Evolutionary conservation across 176 grass and related monocot genomes (phyloP).

Genomic region (Sorghum bicolor): Sorghum_bicolor_NCBIv3 NC_012879.2:69001-69500

Average conservation of each 20-base stretch:
- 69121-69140: neutral
- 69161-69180: conserved; percentile 41
- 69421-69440: conserved; percentile 2
- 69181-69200: conserved; percentile 68
- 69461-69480: neutral
- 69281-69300: conserved; percentile 24
- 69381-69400: conserved; percentile 19
- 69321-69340: neutral
- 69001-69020: conserved; percentile 4
- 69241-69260: conserved; percentile 50
- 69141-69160: neutral
- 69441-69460: neutral
- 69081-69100: conserved; percentile 20
- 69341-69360: conserved; percentile 29
- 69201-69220: conserved; percentile 39
- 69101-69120: conserved; percentile 31
- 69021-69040: neutral
- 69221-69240: conserved; percentile 40
- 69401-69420: conserved; percentile 10
- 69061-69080: neutral
- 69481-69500: neutral
- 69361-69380: conserved; percentile 44
- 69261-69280: neutral
- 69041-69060: neutral
- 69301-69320: conserved; percentile 41